phyloP scores from a whole-genome alignment of 1,139 yeast species.

The Pichia sp. region DNA sequence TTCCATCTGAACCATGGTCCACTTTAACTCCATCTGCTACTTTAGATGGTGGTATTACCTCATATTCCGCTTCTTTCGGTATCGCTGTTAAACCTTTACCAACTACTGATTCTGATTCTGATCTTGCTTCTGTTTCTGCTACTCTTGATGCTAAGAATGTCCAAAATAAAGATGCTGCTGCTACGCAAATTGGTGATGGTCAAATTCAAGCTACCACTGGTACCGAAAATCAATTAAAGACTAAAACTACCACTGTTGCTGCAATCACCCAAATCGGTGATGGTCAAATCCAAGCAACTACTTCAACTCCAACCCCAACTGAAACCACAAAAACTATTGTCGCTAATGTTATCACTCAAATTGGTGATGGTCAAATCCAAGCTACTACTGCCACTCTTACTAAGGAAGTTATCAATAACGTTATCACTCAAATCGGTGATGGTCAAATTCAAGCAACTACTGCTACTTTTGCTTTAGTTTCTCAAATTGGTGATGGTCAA shows the following conservation, averaged over 20 bases:
- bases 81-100: conserved; percentile 56
- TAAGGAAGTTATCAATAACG: conserved; percentile 14
- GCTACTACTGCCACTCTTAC: neutral
- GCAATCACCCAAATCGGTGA: conserved; percentile 12
- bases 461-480: conserved; percentile 23
- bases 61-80: conserved; percentile 58
- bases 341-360: neutral
- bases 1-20: conserved; percentile 69
- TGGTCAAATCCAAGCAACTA: neutral
- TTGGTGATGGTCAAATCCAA: neutral
- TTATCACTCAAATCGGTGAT: conserved; percentile 31
- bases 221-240: conserved; percentile 1
- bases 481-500: neutral
- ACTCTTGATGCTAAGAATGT: neutral
- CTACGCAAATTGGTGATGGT: conserved; percentile 12
- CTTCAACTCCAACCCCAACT: neutral
- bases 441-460: conserved; percentile 35
- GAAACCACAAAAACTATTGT: neutral
- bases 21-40: conserved; percentile 60
- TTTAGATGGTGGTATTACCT: conserved; percentile 54
- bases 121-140: neutral
- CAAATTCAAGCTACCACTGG: neutral
- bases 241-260: neutral
- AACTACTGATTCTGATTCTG: neutral
- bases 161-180: neutral